A percentile compares a stretch with the other conserved stretches of the same genome.
Evolutionary conservation across 257 asterid species (phyloP).

Genomic region (Solanum clarkiae): DNA sequence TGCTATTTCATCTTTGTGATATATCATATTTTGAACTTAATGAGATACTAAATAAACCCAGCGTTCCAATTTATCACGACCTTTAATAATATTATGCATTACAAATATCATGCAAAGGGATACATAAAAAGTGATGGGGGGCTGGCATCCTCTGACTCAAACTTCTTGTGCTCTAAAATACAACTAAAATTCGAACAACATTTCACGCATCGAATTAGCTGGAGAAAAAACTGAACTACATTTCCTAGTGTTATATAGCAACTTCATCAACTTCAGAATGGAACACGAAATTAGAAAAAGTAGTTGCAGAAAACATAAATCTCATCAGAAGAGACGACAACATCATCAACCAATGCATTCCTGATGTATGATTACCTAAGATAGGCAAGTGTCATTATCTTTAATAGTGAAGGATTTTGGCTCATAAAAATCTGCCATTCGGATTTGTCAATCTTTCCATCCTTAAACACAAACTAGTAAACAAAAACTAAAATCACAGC

Average conservation of each 20-base stretch:
- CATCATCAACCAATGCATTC: background rate
- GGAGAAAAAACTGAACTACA: background rate
- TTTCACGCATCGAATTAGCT: background rate
- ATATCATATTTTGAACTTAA: too few relatives aligned
- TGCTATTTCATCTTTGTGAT: too few relatives aligned
- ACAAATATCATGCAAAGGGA: background rate
- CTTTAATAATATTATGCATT: background rate
- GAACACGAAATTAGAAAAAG: constrained; percentile 75
- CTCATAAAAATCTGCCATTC: constrained; percentile 82
- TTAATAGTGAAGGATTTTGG: constrained; percentile 80
- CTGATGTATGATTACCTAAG: constrained; percentile 36
- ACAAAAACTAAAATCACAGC: too few relatives aligned
- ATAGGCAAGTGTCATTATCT: too few relatives aligned
- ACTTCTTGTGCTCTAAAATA: background rate
- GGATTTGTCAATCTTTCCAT: constrained; percentile 75
- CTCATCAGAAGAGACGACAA: background rate
- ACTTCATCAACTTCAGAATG: constrained; percentile 71
- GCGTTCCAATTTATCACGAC: background rate
- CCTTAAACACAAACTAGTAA: background rate
- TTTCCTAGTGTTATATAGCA: constrained; percentile 37
- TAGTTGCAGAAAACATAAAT: constrained; percentile 26
- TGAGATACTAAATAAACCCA: too few relatives aligned
- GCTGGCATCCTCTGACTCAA: background rate
- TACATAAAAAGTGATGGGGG: background rate
- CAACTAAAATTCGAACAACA: background rate